phyloP scores from a whole-genome alignment of 192 early-diverging fungal species.

The Umbelopsis ramanniana region DNA sequence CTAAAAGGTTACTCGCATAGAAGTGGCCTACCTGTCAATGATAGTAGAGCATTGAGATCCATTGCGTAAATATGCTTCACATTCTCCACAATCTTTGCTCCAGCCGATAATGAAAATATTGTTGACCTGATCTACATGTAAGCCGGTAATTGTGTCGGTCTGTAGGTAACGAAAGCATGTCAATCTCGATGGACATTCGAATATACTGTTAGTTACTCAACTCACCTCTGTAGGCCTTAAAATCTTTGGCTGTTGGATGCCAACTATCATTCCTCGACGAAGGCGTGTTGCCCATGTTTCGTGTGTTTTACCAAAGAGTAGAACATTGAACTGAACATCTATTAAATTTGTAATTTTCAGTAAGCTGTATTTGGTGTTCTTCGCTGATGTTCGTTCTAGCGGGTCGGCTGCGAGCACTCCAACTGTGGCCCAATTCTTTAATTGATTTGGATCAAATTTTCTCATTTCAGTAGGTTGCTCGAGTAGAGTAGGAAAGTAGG shows the following conservation, averaged over 20 bases:
- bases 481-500: neutral
- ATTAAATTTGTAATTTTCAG: conserved; percentile 1
- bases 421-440: conserved; percentile 8
- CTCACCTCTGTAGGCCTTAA: conserved; percentile 5
- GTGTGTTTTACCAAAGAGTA: conserved; percentile 1
- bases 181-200: neutral
- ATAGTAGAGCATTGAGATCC: neutral
- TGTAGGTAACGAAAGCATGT: neutral
- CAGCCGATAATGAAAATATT: conserved; percentile 12
- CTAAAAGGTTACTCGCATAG: neutral
- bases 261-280: conserved; percentile 1
- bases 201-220: neutral
- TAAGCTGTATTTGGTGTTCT: neutral
- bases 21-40: neutral
- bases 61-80: conserved; percentile 10
- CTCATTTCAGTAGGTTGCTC: neutral
- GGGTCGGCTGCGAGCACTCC: neutral
- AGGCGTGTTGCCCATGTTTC: neutral
- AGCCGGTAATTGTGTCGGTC: neutral
- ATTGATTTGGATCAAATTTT: neutral
- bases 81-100: conserved; percentile 10
- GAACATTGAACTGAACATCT: conserved; percentile 4
- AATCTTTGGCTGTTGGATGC: conserved; percentile 8
- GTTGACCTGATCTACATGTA: conserved; percentile 5
- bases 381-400: neutral